Base-by-base conservation (phyloP, 2,329 filamentous ascomycete species). In the Epichloe amarillans region DNA sequence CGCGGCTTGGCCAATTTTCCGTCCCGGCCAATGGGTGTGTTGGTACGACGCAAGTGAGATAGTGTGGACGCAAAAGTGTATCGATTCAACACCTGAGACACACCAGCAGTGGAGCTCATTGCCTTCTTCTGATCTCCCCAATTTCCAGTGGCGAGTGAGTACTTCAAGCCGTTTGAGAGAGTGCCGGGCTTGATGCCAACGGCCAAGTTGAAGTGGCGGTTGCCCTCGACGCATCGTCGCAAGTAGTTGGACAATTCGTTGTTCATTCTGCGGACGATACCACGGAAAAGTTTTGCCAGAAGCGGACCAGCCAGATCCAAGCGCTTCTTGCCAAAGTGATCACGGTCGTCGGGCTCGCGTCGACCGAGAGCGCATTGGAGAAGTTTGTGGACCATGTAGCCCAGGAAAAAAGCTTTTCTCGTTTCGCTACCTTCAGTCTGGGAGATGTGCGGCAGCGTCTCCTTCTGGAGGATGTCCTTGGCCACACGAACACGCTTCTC, bases 111-210 rank as follows among this genome's bases (percentile, higher is more conserved):
- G 1, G 90, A 88, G 59, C 85, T 91, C 60, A 87, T 86, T 19
- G 93, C 90, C 74, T 97, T 98, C 78, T 97, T 98, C 73, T 98
- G 93, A 58, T 98, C 93, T 63, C 93, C 94, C 94, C 93, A 98
- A 70, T 98, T 98, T 58, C 93, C 93, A 14, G 93, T 98, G 26
- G 93, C 91, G 55, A 98, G 75, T 49, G 93, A 96, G 69, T 98
- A 98, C 65, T 96, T 95, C 57, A 98, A 72, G 47, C 91, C 93
- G 63, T 93, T 94, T 19, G 90, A 95, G 58, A 98, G 77, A 19
- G 93, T 95, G 55, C 83, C 85, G 21, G 86, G 83, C 72, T 96
- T 97, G 62, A 97, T 85, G 58, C 89, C 93, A 52, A 95, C 79
- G 14, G 87, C 87, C 41, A 97, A 72, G 57, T 93, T 93, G 72